These are phyloP conservation scores for Leptographium procerum DNA, from an alignment of 2,329 filamentous ascomycete genomes.

Conservation along the genomic window DNA sequence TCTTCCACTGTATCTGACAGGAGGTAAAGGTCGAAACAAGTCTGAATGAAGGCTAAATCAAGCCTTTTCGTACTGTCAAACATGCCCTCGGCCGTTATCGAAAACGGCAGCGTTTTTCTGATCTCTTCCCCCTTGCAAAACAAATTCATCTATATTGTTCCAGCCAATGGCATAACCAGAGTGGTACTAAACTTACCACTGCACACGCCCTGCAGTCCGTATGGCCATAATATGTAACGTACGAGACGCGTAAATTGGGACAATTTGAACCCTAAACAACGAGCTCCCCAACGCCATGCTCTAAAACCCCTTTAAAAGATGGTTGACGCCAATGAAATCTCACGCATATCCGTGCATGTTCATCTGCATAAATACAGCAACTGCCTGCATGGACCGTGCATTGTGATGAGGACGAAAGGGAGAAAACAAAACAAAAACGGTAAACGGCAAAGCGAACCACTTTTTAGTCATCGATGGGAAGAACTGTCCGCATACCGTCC, in stretches of 20 bases:
- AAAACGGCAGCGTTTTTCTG: no score
- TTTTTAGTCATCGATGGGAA: constrained; percentile 15
- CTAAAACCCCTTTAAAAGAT: neutral
- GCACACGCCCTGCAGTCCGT: no score
- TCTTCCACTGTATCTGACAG: no score
- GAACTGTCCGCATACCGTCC: constrained; percentile 14
- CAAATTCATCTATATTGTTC: no score
- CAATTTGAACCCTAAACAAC: neutral
- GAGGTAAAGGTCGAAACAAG: no score
- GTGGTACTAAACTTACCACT: no score
- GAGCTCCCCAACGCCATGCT: neutral
- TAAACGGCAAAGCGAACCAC: neutral
- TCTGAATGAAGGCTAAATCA: no score
- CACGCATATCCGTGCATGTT: neutral
- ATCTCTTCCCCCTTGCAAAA: no score
- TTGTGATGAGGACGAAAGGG: neutral
- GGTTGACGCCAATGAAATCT: neutral
- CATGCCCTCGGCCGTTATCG: no score
- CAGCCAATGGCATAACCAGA: no score
- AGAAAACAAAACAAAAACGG: neutral
- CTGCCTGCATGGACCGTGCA: neutral
- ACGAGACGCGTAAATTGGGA: neutral
- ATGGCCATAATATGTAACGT: no score
- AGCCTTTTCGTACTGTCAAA: no score
- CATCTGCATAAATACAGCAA: neutral